phyloP scores from a whole-genome alignment of 2,329 filamentous ascomycete genomes.

The Fusarium chuoi region DNA sequence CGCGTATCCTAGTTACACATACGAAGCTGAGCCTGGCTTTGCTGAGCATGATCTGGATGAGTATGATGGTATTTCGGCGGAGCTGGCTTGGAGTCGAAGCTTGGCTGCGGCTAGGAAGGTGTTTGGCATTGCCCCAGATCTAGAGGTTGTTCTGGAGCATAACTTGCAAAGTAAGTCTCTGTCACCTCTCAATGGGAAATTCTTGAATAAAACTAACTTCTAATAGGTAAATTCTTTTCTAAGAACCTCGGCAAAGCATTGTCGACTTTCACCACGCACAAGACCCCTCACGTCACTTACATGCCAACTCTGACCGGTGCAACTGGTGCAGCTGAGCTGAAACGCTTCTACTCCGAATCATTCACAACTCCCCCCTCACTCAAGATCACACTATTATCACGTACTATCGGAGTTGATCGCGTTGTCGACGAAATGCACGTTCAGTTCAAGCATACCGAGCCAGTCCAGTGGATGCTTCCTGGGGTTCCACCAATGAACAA shows the following conservation, averaged over 20 bases:
- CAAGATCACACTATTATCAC: conserved; percentile 68
- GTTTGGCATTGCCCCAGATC: conserved; percentile 70
- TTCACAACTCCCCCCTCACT: conserved; percentile 73
- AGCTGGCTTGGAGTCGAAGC: conserved; percentile 76
- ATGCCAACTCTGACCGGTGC: conserved; percentile 73
- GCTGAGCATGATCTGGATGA: conserved; percentile 76
- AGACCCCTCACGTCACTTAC: conserved; percentile 75
- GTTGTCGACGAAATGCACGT: conserved; percentile 72
- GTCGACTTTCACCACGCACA: conserved; percentile 68
- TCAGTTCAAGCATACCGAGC: conserved; percentile 65
- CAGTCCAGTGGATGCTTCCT: conserved; percentile 70
- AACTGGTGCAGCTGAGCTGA: conserved; percentile 67
- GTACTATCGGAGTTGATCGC: conserved; percentile 72
- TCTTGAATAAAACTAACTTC: background rate
- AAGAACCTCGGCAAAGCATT: conserved; percentile 69
- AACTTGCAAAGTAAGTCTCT: conserved; percentile 66
- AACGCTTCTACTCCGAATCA: conserved; percentile 72
- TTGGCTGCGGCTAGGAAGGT: conserved; percentile 68
- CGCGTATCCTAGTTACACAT: conserved; percentile 55
- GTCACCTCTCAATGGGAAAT: fast-evolving
- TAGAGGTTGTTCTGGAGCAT: conserved; percentile 73
- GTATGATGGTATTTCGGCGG: conserved; percentile 71
- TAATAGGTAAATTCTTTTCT: conserved; percentile 63
- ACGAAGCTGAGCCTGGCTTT: conserved; percentile 69
- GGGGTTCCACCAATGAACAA: conserved; percentile 66